Conservation (phyloP, 75 land plant genomes). For the Isoetes taiwanensis region DNA sequence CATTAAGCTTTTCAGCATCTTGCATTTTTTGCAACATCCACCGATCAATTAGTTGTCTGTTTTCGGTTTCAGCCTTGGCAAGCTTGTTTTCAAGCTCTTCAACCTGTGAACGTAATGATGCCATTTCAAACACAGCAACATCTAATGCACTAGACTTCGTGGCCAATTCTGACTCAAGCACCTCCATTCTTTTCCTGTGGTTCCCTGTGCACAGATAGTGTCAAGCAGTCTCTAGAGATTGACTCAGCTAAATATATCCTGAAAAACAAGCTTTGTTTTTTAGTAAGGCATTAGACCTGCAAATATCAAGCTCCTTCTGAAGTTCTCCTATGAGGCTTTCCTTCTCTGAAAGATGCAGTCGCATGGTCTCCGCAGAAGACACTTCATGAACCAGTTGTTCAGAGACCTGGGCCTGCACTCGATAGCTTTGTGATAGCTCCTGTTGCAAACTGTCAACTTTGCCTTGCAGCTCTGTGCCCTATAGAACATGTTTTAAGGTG, state of each 20-base stretch:
- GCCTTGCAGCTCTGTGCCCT: constrained; percentile 69
- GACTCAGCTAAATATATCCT: no score
- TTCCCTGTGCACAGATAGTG: constrained; percentile 10
- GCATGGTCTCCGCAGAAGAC: constrained; percentile 41
- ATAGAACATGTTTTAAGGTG: not conserved
- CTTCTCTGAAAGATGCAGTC: constrained; percentile 52
- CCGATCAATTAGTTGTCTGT: constrained; percentile 73
- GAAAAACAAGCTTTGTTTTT: no score
- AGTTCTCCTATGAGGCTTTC: constrained; percentile 28
- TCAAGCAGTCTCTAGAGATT: no score
- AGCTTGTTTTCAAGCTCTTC: constrained; percentile 31
- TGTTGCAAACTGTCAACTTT: constrained; percentile 61
- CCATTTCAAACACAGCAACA: constrained; percentile 42
- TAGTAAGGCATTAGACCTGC: constrained; percentile 28
- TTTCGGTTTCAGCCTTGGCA: constrained; percentile 44
- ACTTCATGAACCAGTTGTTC: constrained; percentile 90
- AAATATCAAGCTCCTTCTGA: constrained; percentile 35
- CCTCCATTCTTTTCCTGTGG: constrained; percentile 18
- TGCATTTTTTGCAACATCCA: constrained; percentile 95
- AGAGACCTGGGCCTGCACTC: constrained; percentile 69
- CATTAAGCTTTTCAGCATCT: constrained; percentile 90
- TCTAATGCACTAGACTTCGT: constrained; percentile 52
- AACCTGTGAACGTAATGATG: constrained; percentile 37
- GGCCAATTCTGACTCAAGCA: constrained; percentile 33
- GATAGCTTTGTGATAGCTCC: constrained; percentile 80